phyloP scores from a whole-genome alignment of 176 grass and related monocot genomes.

The Avena sativa region DNA sequence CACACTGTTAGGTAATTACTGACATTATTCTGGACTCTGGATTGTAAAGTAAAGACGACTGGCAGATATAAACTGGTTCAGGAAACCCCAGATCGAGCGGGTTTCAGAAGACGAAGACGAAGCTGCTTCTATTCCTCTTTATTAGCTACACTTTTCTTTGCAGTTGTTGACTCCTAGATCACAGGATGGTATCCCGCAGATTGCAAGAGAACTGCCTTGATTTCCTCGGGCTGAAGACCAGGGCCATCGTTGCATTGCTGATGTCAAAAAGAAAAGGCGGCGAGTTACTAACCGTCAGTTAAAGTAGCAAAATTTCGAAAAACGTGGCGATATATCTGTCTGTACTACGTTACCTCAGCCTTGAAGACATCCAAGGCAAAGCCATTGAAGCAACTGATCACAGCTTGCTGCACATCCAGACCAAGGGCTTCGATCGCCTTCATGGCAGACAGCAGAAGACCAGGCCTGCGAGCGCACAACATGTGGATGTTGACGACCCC shows the following conservation, averaged over 20 bases:
- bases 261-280: constrained; percentile 23
- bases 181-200: constrained; percentile 63
- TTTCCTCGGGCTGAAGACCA: constrained; percentile 77
- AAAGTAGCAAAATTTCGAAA: background rate
- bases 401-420: constrained; percentile 94
- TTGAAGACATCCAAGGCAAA: constrained; percentile 91
- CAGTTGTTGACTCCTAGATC: constrained; percentile 33
- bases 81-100: background rate
- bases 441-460: constrained; percentile 84
- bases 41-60: constrained; percentile 27
- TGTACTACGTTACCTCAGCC: constrained; percentile 69
- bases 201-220: constrained; percentile 88
- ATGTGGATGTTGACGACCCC: constrained; percentile 91
- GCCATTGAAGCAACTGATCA: constrained; percentile 96
- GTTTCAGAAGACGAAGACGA: constrained; percentile 33
- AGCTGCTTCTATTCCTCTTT: constrained; percentile 34
- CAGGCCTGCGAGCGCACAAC: constrained; percentile 85
- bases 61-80: constrained; percentile 15
- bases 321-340: background rate
- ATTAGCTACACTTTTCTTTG: constrained; percentile 29
- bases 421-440: constrained; percentile 84
- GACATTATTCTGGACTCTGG: constrained; percentile 41
- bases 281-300: constrained; percentile 20
- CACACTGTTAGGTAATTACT: constrained; percentile 11
- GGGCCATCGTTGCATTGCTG: constrained; percentile 92